Evolutionary conservation across 2,329 filamentous ascomycete genomes (phyloP).

Genomic region (Bipolaris bicolor): DNA sequence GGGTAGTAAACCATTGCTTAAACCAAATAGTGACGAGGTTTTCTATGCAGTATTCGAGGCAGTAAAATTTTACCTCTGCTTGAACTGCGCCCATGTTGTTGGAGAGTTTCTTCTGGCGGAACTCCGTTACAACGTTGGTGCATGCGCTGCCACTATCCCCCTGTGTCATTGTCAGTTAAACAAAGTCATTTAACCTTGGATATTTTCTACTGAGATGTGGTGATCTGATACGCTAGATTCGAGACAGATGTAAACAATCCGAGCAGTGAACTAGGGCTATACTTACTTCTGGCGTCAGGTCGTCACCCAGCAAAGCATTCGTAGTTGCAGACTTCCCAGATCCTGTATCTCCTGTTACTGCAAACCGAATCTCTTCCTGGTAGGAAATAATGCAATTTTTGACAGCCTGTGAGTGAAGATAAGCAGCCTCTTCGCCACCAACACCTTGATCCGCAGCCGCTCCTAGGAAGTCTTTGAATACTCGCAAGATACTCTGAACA

Average conservation of each 20-base stretch:
- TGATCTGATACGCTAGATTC: no score
- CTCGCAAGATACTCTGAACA: background rate
- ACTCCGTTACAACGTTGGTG: conserved; percentile 21
- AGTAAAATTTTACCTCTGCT: conserved; percentile 23
- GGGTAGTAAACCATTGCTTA: conserved; percentile 2
- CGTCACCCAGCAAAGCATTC: conserved; percentile 24
- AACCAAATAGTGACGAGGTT: conserved; percentile 14
- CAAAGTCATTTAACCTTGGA: no score
- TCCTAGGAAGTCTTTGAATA: conserved; percentile 6
- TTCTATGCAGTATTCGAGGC: conserved; percentile 2
- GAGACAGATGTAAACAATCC: no score
- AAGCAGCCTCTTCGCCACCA: conserved; percentile 6
- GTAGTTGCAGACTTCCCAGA: conserved; percentile 25
- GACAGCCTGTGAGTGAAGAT: conserved; percentile 11
- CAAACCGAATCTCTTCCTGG: conserved; percentile 10
- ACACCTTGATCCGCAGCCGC: background rate
- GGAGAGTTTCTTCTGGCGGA: conserved; percentile 2
- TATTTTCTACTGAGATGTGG: no score
- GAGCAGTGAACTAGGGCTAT: background rate
- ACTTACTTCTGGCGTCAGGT: conserved; percentile 18
- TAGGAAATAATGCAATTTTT: background rate
- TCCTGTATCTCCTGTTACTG: conserved; percentile 26
- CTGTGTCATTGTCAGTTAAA: conserved; percentile 2
- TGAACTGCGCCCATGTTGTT: conserved; percentile 10
- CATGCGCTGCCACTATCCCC: conserved; percentile 14